These are phyloP conservation scores for Lactarius deliciosus DNA, from an alignment of 768 basidiomycete species.

Conservation along the genomic window DNA sequence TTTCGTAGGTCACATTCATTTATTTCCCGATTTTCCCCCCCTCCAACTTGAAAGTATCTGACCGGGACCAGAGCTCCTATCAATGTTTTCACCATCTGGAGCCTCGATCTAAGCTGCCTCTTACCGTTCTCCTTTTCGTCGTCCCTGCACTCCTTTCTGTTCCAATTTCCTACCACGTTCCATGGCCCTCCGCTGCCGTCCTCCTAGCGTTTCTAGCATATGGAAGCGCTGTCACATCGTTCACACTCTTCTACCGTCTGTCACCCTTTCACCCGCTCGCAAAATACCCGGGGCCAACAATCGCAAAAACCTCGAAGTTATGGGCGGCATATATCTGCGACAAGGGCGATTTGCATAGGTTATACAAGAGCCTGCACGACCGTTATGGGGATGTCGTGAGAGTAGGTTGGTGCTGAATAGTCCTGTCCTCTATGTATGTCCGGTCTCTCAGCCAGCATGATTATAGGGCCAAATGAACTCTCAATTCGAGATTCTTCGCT, in stretches of 20 bases:
- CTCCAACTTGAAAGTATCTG: not conserved
- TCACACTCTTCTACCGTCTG: not conserved
- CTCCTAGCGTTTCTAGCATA: not conserved
- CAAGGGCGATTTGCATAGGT: constrained; percentile 35
- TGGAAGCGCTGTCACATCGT: not conserved
- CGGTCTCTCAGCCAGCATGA: not conserved
- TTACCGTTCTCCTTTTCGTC: not conserved
- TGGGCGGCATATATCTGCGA: constrained; percentile 30
- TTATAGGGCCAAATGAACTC: constrained; percentile 4
- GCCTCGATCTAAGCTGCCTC: not conserved
- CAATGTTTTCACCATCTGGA: not conserved
- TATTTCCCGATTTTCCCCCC: too few relatives aligned
- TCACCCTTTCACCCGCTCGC: constrained; percentile 25
- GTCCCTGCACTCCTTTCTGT: not conserved
- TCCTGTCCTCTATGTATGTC: not conserved
- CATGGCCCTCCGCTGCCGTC: not conserved
- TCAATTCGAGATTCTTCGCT: not conserved
- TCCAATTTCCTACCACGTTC: not conserved
- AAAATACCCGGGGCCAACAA: constrained; percentile 39
- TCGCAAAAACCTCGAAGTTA: constrained; percentile 35
- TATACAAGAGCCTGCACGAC: constrained; percentile 37
- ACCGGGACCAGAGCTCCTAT: not conserved
- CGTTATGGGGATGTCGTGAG: constrained; percentile 42
- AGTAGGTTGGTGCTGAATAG: constrained; percentile 6
- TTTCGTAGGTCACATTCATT: not conserved